Conservation (phyloP, 768 basidiomycete genomes). For the Suillus fuscotomentosus region DNA sequence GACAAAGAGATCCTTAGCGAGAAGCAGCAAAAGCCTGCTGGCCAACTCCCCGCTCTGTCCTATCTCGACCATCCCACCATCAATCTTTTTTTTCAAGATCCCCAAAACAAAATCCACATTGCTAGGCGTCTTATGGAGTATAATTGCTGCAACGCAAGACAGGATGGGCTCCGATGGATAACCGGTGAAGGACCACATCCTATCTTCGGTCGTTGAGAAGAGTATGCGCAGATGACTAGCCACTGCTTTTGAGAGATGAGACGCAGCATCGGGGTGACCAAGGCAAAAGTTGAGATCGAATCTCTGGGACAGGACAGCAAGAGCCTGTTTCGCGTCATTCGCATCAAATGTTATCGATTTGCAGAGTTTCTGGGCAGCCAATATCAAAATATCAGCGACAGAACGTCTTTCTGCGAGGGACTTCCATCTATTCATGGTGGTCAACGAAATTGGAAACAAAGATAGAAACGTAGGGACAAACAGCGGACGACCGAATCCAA, state of each 20-base stretch:
- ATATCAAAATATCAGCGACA: neutral
- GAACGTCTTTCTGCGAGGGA: neutral
- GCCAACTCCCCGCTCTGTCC: slow-evolving; percentile 12
- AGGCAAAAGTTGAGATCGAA: slow-evolving; percentile 6
- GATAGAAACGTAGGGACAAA: neutral
- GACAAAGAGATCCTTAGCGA: slow-evolving; percentile 10
- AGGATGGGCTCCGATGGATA: slow-evolving; percentile 18
- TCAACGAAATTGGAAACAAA: neutral
- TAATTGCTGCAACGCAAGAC: slow-evolving; percentile 8
- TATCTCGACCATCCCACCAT: slow-evolving; percentile 6
- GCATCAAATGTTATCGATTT: neutral
- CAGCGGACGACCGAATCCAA: neutral
- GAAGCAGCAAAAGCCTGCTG: slow-evolving; percentile 10
- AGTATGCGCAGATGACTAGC: slow-evolving; percentile 15
- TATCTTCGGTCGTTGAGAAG: slow-evolving; percentile 7
- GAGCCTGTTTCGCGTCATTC: neutral
- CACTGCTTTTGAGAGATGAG: slow-evolving; percentile 7
- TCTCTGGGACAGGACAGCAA: slow-evolving; percentile 13
- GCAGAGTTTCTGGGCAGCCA: neutral
- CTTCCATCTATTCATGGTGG: neutral
- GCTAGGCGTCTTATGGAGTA: neutral
- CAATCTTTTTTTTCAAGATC: neutral
- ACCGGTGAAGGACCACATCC: slow-evolving; percentile 11
- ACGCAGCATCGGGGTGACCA: neutral
- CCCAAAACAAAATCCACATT: neutral